Evolutionary conservation across 495 filamentous ascomycete genomes (phyloP).

Genomic region (Cryomyces antarcticus): DNA sequence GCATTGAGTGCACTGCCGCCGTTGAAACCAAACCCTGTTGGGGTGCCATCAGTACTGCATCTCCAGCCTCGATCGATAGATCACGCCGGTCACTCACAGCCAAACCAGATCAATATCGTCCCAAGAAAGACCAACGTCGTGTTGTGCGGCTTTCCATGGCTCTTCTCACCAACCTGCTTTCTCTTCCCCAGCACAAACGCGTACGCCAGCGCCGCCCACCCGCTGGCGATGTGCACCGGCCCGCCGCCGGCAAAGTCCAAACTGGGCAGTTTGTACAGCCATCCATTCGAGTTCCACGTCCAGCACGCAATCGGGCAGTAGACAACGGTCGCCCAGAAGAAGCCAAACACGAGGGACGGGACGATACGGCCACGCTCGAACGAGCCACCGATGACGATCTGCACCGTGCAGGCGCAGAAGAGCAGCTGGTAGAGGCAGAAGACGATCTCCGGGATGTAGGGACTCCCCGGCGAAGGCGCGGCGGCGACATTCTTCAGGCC

Average conservation of each 20-base stretch:
- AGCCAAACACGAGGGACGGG: slow-evolving; percentile 8
- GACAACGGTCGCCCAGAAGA: slow-evolving; percentile 52
- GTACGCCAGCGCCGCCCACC: slow-evolving; percentile 34
- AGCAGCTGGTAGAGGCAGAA: slow-evolving; percentile 11
- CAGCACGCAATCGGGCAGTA: slow-evolving; percentile 11
- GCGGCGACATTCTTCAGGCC: slow-evolving; percentile 10
- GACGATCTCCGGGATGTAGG: slow-evolving; percentile 11
- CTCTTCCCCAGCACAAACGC: slow-evolving; percentile 6
- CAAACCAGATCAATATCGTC: slow-evolving; percentile 35
- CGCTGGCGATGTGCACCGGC: slow-evolving; percentile 82
- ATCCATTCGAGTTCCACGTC: slow-evolving; percentile 11
- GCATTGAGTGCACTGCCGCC: slow-evolving; percentile 9
- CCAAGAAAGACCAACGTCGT: slow-evolving; percentile 22
- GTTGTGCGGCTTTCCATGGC: slow-evolving; percentile 9
- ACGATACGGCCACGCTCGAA: slow-evolving; percentile 8
- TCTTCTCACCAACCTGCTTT: slow-evolving; percentile 1
- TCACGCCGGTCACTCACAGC: slow-evolving; percentile 16
- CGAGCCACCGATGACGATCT: slow-evolving; percentile 11
- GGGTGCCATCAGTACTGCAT: not conserved
- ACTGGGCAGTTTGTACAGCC: slow-evolving; percentile 43
- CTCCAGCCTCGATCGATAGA: not conserved
- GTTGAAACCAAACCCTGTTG: slow-evolving; percentile 11
- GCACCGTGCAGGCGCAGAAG: slow-evolving; percentile 10
- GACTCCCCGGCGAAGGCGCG: slow-evolving; percentile 7
- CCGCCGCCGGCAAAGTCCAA: slow-evolving; percentile 90